These are phyloP conservation scores for Fagus sylvatica DNA, from an alignment of 306 rosid genomes.

Conservation along the genomic window DNA sequence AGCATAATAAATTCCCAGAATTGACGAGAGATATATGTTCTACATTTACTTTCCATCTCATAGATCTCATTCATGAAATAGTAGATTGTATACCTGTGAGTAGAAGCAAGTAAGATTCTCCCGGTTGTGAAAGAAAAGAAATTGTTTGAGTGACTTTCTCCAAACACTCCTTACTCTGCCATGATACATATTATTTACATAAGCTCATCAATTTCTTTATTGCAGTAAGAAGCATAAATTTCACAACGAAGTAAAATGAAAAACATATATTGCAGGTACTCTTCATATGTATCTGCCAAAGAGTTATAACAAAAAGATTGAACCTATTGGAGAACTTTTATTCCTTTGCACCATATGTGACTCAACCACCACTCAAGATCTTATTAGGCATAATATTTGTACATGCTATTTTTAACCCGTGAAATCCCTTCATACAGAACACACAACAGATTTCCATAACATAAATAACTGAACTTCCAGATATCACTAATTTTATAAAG, in stretches of 20 bases:
- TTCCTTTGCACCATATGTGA: not conserved
- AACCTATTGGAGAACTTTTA: not conserved
- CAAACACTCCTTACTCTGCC: slow-evolving; percentile 85
- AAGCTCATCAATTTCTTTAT: slow-evolving; percentile 19
- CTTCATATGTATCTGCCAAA: not conserved
- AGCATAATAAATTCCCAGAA: not conserved
- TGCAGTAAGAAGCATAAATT: slow-evolving; percentile 1
- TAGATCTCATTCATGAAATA: not conserved
- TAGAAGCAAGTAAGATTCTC: slow-evolving; percentile 63
- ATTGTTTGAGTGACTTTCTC: slow-evolving; percentile 76
- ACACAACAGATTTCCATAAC: not conserved
- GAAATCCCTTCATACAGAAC: not conserved
- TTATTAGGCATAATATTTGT: not conserved
- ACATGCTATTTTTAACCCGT: not conserved
- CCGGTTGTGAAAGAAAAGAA: slow-evolving; percentile 56
- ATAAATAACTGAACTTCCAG: not conserved
- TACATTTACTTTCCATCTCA: not conserved
- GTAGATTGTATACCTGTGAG: slow-evolving; percentile 64
- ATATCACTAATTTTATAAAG: not conserved
- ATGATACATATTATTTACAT: slow-evolving; percentile 15
- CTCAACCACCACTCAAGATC: not conserved
- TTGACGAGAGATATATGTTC: not conserved
- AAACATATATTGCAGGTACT: not conserved
- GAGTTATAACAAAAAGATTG: not conserved
- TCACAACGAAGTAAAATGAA: not conserved